Evolutionary conservation across 2,329 filamentous ascomycete species (phyloP), one percentile per base, ranked within the genome.

Genomic region (Fusarium fujikuroi): DNA sequence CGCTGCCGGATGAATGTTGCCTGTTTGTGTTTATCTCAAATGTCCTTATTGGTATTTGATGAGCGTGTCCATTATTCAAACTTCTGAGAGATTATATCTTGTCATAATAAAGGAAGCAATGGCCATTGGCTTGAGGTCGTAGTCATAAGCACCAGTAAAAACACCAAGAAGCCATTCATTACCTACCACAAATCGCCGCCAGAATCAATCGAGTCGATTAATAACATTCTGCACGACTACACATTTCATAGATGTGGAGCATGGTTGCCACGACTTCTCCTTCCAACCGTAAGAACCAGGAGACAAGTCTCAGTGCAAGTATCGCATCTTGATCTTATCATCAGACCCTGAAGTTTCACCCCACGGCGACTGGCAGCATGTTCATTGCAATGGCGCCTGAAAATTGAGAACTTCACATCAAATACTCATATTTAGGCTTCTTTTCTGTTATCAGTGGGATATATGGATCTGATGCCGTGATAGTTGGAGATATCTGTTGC

Each of bases 1-100:
- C 8, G 18, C 19, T n/a, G 28, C 42, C n/a, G 14, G 42, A 25
- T 43, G 16, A n/a, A n/a, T 44, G 1, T 44, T 44, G 21, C 42
- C 11, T 25, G 42, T 25, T 44, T 44, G 42, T 23, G 14, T 18
- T 15, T 15, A 7, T 23, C 42, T 16, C 1, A 23, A 43, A 23
- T 43, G 42, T 25, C 8, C 7, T 25, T n/a, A 43, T 43, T 43
- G 42, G 42, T 12, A 16, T 3, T 25, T 25, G 15, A 11, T 44
- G 12, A 23, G 10, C 1, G 21, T 3, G 42, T 43, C 14, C n/a
- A 25, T 10, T 14, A 23, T n/a, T 1, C 7, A 18, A 25, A n/a
- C n/a, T 25, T 43, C n/a, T 4, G n/a, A 43, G n/a, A 8, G 3
- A 2, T 15, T 44, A 7, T 1, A 25, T 25, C 2, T 8, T 19